phyloP scores from a whole-genome alignment of 768 basidiomycete species.

The Rubroboletus pulcherrimus region DNA sequence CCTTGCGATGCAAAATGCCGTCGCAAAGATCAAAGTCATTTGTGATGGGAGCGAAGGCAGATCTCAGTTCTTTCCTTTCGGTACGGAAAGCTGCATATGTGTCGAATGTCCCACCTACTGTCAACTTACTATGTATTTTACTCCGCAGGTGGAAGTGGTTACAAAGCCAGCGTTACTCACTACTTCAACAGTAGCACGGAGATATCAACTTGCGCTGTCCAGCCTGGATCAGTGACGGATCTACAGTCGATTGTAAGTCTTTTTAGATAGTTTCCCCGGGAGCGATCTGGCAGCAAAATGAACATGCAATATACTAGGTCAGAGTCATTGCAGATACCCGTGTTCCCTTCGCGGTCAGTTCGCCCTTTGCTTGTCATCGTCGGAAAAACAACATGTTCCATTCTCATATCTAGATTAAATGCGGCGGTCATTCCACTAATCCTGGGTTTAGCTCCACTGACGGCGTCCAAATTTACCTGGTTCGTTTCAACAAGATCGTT shows the following conservation, averaged over 20 bases:
- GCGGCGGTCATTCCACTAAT: conserved; percentile 30
- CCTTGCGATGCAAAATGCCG: neutral
- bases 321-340: conserved; percentile 1
- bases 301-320: conserved; percentile 2
- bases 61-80: conserved; percentile 10
- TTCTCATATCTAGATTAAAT: conserved; percentile 26
- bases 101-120: neutral
- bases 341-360: conserved; percentile 13
- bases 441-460: conserved; percentile 32
- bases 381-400: neutral
- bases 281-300: no score
- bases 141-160: conserved; percentile 9
- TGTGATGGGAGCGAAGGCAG: conserved; percentile 2
- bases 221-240: conserved; percentile 10
- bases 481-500: conserved; percentile 23
- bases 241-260: conserved; percentile 2
- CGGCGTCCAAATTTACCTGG: conserved; percentile 29
- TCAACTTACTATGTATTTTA: neutral
- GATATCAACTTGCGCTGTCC: conserved; percentile 4
- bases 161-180: conserved; percentile 9
- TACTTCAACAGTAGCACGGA: conserved; percentile 10
- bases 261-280: no score
- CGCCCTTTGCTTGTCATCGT: neutral
- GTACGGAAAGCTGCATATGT: neutral
- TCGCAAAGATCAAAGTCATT: neutral